Percentiles rank a stretch among this genome's conserved stretches.
phyloP scores from a whole-genome alignment of 768 basidiomycete genomes.

The Kwoniella bestiolae region DNA sequence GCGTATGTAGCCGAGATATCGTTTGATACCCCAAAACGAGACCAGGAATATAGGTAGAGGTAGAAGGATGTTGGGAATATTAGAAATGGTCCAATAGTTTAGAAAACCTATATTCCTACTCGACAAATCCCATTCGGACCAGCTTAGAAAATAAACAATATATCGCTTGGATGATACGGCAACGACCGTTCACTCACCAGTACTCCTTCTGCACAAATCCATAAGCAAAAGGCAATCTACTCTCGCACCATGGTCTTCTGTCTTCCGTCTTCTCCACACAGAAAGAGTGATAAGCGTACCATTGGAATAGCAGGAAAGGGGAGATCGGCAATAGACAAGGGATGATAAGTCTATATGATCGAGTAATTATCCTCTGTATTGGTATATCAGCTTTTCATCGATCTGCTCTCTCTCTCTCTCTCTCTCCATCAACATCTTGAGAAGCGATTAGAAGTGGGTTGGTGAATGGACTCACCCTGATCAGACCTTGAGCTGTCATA shows the following conservation, averaged over 20 bases:
- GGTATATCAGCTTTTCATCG: not conserved
- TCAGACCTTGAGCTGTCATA: not conserved
- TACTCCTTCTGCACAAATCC: conserved; percentile 78
- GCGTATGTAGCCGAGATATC: too few relatives aligned
- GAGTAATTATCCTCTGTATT: conserved; percentile 1
- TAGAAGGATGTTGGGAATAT: conserved; percentile 87
- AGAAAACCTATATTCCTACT: conserved; percentile 75
- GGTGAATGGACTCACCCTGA: conserved; percentile 1
- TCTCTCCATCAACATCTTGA: not conserved
- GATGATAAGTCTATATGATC: conserved; percentile 21
- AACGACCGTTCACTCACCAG: conserved; percentile 62
- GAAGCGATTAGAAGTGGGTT: not conserved
- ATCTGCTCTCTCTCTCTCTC: not conserved
- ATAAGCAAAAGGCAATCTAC: conserved; percentile 72
- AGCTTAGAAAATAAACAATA: too few relatives aligned
- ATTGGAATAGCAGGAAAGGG: conserved; percentile 77
- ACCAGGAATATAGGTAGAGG: conserved; percentile 70
- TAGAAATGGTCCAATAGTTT: conserved; percentile 78
- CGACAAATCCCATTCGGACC: not conserved
- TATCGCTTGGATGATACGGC: too few relatives aligned
- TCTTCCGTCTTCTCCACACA: conserved; percentile 60
- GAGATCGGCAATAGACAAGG: conserved; percentile 63
- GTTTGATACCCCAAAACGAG: conserved; percentile 60
- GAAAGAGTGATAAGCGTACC: conserved; percentile 68
- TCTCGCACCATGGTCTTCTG: conserved; percentile 69